Conservation (phyloP, 345 rosid genomes). For the Clausena lansium region DNA sequence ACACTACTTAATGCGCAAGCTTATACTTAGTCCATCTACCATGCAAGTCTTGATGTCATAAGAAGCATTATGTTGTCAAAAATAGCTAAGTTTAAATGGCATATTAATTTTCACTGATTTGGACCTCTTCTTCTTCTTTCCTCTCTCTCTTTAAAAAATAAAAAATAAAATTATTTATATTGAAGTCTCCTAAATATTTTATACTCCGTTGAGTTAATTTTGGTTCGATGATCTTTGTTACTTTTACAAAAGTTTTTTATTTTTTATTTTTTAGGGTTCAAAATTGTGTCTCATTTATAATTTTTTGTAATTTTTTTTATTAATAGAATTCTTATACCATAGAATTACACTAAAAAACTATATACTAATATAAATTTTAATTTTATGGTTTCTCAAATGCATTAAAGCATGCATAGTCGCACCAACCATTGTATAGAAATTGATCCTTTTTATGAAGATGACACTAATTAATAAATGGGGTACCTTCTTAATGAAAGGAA, state of each 20-base stretch:
- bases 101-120: constrained; percentile 15
- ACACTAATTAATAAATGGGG: constrained; percentile 11
- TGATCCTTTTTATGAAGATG: background rate
- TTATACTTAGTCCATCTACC: background rate
- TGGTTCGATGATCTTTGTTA: background rate
- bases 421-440: constrained; percentile 7
- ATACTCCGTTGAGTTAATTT: background rate
- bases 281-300: no score
- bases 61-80: background rate
- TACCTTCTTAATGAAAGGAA: constrained; percentile 27
- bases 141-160: background rate
- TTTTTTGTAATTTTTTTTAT: no score
- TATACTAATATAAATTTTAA: background rate
- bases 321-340: background rate
- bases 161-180: background rate
- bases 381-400: background rate
- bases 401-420: background rate
- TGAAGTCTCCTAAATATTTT: background rate
- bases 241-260: background rate
- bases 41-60: background rate
- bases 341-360: background rate
- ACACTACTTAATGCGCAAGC: background rate
- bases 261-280: no score
- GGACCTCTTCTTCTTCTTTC: background rate
- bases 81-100: constrained; percentile 18